Percentiles rank a stretch among this genome's conserved stretches.
These are phyloP conservation scores for Yamadazyma sp. DNA, from an alignment of 1,139 yeast species.

Conservation along the genomic window DNA sequence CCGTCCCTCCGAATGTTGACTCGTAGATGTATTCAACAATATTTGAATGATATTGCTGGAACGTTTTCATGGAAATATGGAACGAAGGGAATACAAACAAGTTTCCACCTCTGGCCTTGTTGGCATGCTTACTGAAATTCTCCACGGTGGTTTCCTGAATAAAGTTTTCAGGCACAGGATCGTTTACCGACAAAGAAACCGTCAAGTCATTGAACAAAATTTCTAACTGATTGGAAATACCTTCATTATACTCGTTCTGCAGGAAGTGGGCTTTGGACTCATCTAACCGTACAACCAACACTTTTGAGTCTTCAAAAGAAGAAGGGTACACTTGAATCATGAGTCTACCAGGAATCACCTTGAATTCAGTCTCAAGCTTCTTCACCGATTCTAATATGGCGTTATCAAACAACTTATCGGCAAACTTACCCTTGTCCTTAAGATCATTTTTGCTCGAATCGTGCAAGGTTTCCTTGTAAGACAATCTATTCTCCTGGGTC, in stretches of 20 bases:
- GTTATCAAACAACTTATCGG: slow-evolving; percentile 23
- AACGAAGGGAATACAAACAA: slow-evolving; percentile 80
- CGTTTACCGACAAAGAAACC: slow-evolving; percentile 61
- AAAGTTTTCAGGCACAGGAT: slow-evolving; percentile 45
- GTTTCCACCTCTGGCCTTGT: slow-evolving; percentile 71
- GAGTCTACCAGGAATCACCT: slow-evolving; percentile 55
- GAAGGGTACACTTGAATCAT: slow-evolving; percentile 74
- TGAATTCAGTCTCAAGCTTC: slow-evolving; percentile 57
- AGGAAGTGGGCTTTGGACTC: slow-evolving; percentile 60
- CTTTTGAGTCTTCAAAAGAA: slow-evolving; percentile 72
- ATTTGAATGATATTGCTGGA: slow-evolving; percentile 52
- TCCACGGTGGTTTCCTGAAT: slow-evolving; percentile 47
- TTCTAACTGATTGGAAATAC: slow-evolving; percentile 49
- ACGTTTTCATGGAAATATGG: slow-evolving; percentile 71
- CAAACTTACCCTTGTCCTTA: slow-evolving; percentile 3
- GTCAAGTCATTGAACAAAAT: slow-evolving; percentile 60
- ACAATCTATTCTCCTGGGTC: slow-evolving; percentile 67
- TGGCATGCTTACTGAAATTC: slow-evolving; percentile 57
- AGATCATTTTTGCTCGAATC: slow-evolving; percentile 46
- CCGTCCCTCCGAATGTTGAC: slow-evolving; percentile 82
- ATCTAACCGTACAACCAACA: slow-evolving; percentile 61
- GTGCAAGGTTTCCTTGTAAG: slow-evolving; percentile 70
- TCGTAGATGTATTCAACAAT: slow-evolving; percentile 64
- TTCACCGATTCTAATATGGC: slow-evolving; percentile 40
- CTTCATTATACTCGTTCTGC: slow-evolving; percentile 51